phyloP scores from a whole-genome alignment of 1,284 basidiomycete genomes.

The Cryptococcus jaspeensis region DNA sequence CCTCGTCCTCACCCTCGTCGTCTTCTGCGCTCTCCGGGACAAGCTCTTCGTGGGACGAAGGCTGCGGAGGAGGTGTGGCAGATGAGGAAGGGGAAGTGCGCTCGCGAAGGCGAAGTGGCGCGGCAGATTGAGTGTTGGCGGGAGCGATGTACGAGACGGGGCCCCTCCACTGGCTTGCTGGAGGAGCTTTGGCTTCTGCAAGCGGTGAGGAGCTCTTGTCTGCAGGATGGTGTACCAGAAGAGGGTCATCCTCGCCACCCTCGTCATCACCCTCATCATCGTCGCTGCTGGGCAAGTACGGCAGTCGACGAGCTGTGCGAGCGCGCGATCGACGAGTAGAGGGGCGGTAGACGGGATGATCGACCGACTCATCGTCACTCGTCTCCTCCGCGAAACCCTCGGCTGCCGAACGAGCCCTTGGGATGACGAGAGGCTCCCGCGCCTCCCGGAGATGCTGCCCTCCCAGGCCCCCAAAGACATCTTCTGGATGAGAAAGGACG shows the following conservation, averaged over 20 bases:
- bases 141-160: slow-evolving; percentile 6
- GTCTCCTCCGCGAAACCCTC: slow-evolving; percentile 2
- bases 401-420: neutral
- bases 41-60: no score
- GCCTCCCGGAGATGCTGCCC: no score
- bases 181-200: neutral
- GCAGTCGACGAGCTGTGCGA: neutral
- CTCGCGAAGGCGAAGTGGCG: neutral
- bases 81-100: neutral
- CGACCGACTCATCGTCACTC: neutral
- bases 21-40: no score
- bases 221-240: no score
- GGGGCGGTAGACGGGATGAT: neutral
- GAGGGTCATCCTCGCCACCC: no score
- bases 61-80: no score
- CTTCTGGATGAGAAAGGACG: no score
- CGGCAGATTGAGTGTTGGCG: slow-evolving; percentile 4
- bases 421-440: slow-evolving; percentile 3
- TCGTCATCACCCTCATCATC: slow-evolving; percentile 1
- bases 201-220: neutral
- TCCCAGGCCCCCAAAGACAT: no score
- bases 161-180: slow-evolving; percentile 2
- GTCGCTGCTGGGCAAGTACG: neutral
- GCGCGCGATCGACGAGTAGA: neutral
- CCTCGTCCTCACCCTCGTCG: no score